Conservation (phyloP, 2,329 filamentous ascomycete species). For the Aspergillus carbonarius region DNA sequence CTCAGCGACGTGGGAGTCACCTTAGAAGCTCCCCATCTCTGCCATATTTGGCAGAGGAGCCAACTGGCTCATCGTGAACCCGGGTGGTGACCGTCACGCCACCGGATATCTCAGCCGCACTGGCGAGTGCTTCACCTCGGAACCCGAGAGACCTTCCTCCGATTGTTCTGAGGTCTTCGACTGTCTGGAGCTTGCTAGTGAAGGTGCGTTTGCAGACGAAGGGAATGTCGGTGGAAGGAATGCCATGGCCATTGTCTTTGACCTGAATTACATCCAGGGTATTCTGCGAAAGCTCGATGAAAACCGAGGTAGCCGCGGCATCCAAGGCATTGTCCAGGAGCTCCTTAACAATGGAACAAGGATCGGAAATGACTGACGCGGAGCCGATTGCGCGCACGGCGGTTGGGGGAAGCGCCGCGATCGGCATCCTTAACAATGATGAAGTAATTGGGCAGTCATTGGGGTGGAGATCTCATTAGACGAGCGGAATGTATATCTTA, state of each 20-base stretch:
- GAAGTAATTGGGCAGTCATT: background rate
- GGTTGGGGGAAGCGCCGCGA: conserved; percentile 42
- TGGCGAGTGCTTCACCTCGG: conserved; percentile 64
- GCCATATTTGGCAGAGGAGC: conserved; percentile 51
- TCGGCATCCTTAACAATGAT: conserved; percentile 41
- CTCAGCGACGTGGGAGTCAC: conserved; percentile 28
- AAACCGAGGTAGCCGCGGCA: conserved; percentile 57
- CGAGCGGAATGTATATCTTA: background rate
- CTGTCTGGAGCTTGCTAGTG: conserved; percentile 63
- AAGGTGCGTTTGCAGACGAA: conserved; percentile 58
- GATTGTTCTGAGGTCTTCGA: conserved; percentile 56
- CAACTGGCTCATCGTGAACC: conserved; percentile 57
- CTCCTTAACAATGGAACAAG: conserved; percentile 62
- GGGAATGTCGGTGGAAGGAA: conserved; percentile 55
- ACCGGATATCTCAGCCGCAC: conserved; percentile 59
- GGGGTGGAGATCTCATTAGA: background rate
- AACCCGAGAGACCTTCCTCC: conserved; percentile 62
- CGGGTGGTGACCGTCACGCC: conserved; percentile 56
- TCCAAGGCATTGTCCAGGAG: conserved; percentile 68
- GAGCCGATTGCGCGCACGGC: conserved; percentile 56
- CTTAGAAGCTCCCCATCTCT: conserved; percentile 50
- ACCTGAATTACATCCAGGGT: conserved; percentile 63
- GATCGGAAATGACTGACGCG: conserved; percentile 56
- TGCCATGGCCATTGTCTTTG: conserved; percentile 64
- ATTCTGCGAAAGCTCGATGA: conserved; percentile 59